Evolutionary conservation across 371 early-diverging fungal genomes (phyloP).

Genomic region (Syncephalis fuscata): DNA sequence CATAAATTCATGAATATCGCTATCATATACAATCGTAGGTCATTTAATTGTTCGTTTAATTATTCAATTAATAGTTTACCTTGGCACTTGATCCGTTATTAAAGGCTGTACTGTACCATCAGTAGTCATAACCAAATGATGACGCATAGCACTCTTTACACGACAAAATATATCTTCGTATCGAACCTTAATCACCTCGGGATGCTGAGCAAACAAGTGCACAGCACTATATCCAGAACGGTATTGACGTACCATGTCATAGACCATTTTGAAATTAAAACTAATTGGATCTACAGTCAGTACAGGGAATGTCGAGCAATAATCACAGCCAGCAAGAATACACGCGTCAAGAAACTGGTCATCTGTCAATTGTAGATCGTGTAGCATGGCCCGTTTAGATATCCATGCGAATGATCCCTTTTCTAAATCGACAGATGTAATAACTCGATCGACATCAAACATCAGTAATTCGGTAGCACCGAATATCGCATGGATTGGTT

Average conservation of each 20-base stretch:
- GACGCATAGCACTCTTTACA: constrained; percentile 49
- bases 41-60: too few relatives aligned
- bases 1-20: constrained; percentile 69
- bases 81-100: constrained; percentile 39
- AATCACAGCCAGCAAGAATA: constrained; percentile 65
- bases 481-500: constrained; percentile 51
- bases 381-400: constrained; percentile 40
- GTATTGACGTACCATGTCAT: constrained; percentile 48
- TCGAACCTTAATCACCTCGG: constrained; percentile 21
- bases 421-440: constrained; percentile 42
- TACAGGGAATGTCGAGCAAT: constrained; percentile 55
- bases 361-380: constrained; percentile 36
- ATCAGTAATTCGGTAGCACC: constrained; percentile 56
- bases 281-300: constrained; percentile 26
- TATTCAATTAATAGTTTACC: background rate
- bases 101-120: constrained; percentile 56
- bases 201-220: constrained; percentile 39
- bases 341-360: constrained; percentile 73
- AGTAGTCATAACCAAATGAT: constrained; percentile 48
- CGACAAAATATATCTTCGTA: constrained; percentile 60
- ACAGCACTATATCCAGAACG: constrained; percentile 59
- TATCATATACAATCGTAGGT: constrained; percentile 9
- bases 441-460: constrained; percentile 64
- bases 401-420: constrained; percentile 50
- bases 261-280: constrained; percentile 44